Conservation (phyloP, 1,139 yeast genomes). For the Diutina ranongensis region DNA sequence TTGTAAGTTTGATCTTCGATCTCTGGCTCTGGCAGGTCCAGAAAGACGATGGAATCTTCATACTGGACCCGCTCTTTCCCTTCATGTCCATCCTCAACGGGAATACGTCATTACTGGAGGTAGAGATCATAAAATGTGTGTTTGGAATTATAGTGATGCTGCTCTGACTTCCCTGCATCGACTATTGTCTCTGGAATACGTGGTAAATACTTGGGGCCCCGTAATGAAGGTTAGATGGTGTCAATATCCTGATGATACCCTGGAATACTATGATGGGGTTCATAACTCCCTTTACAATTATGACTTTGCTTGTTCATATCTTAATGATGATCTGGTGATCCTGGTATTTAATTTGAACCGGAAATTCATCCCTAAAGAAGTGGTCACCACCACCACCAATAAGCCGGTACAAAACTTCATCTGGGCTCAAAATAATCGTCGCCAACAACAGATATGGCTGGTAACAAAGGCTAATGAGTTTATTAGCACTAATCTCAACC, state of each 20-base stretch:
- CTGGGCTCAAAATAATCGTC: conserved; percentile 24
- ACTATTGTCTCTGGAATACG: conserved; percentile 46
- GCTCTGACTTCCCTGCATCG: conserved; percentile 20
- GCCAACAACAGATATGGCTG: conserved; percentile 26
- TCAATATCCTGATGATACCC: conserved; percentile 16
- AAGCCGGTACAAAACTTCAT: conserved; percentile 33
- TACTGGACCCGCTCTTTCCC: conserved; percentile 78
- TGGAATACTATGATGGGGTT: conserved; percentile 5
- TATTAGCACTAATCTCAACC: conserved; percentile 40
- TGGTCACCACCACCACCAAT: conserved; percentile 43
- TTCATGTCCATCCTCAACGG: conserved; percentile 79
- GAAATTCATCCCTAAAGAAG: conserved; percentile 63
- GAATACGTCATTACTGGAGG: conserved; percentile 90
- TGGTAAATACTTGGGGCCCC: conserved; percentile 67
- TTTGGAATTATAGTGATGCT: conserved; percentile 51
- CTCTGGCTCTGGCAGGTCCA: conserved; percentile 24
- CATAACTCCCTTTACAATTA: conserved; percentile 28
- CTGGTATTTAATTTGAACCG: conserved; percentile 66
- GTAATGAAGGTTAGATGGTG: conserved; percentile 67
- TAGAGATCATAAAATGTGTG: conserved; percentile 71
- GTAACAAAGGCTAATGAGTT: conserved; percentile 36
- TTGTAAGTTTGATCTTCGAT: conserved; percentile 71
- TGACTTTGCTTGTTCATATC: conserved; percentile 66
- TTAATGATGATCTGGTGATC: conserved; percentile 66
- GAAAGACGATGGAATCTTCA: conserved; percentile 82